phyloP scores from a whole-genome alignment of 83 land plant genomes.

The Picea abies region DNA sequence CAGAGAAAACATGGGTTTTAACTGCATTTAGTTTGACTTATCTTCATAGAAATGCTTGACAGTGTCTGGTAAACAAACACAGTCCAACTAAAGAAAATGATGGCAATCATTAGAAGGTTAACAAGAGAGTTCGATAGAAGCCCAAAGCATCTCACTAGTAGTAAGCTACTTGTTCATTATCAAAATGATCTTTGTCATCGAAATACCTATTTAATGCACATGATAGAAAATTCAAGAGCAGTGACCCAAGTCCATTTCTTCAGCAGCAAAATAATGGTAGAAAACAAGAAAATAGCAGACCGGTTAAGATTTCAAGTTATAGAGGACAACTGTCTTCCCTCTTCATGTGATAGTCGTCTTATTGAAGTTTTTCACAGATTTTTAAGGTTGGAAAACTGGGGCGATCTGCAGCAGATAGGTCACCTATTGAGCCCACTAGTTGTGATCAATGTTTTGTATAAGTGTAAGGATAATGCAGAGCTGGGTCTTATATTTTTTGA shows the following conservation, averaged over 20 bases:
- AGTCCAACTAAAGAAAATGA: not conserved
- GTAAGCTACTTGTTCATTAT: not conserved
- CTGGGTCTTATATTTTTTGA: conserved; percentile 24
- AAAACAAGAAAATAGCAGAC: not conserved
- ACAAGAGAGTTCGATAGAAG: not conserved
- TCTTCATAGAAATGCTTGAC: no score
- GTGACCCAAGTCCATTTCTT: conserved; percentile 7
- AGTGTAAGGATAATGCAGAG: conserved; percentile 25
- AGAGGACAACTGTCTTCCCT: not conserved
- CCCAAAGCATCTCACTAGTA: not conserved
- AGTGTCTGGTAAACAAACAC: not conserved
- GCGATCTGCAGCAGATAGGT: not conserved
- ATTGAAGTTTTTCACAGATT: not conserved
- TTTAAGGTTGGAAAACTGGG: not conserved
- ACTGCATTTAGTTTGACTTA: no score
- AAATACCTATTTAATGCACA: no score
- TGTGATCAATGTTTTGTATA: conserved; percentile 34
- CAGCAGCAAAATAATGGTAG: not conserved
- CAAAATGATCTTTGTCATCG: not conserved
- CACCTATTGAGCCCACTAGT: conserved; percentile 17
- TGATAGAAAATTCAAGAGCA: not conserved
- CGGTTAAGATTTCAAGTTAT: not conserved
- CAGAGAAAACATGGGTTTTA: no score
- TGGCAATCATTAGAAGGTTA: not conserved
- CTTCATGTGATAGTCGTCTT: not conserved